phyloP scores from a whole-genome alignment of 2,329 filamentous ascomycete genomes.

The Trichoderma citrinoviride region DNA sequence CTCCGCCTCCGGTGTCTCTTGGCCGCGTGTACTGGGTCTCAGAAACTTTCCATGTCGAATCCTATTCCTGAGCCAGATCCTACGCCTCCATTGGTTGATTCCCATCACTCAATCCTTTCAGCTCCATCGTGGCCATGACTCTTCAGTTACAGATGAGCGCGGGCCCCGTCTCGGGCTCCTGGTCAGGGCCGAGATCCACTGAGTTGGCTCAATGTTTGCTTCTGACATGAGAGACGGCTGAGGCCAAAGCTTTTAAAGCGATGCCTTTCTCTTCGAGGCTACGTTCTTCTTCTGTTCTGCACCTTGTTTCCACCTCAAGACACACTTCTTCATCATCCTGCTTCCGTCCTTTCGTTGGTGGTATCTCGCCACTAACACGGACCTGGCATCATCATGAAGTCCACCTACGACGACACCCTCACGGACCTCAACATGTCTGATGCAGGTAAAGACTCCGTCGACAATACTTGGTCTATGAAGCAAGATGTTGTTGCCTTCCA shows the following conservation, averaged over 20 bases:
- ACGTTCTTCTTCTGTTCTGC: background rate
- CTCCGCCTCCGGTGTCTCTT: background rate
- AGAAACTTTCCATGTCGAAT: background rate
- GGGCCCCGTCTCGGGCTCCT: conserved; percentile 12
- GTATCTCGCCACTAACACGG: conserved; percentile 13
- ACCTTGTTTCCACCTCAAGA: background rate
- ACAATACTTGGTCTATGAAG: conserved; percentile 47
- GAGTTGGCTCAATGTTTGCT: background rate
- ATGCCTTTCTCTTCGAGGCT: background rate
- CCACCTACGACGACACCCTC: conserved; percentile 29
- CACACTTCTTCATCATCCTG: background rate
- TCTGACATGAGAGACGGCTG: background rate
- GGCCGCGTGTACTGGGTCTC: background rate
- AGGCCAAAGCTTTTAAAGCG: background rate
- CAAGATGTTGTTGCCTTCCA: conserved; percentile 45
- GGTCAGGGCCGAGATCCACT: conserved; percentile 15
- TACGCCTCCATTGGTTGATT: background rate
- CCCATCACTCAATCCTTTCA: background rate
- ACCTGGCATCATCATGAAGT: conserved; percentile 28
- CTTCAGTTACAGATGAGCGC: background rate
- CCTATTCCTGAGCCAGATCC: conserved; percentile 5
- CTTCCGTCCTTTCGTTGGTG: background rate
- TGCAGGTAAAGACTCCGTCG: conserved; percentile 17
- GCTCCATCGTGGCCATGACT: conserved; percentile 3
- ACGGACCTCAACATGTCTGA: conserved; percentile 27